Evolutionary conservation across 208 protist genomes (phyloP), one percentile per base, ranked within the genome.

Genomic region (Vickermania ingenoplastis): DNA sequence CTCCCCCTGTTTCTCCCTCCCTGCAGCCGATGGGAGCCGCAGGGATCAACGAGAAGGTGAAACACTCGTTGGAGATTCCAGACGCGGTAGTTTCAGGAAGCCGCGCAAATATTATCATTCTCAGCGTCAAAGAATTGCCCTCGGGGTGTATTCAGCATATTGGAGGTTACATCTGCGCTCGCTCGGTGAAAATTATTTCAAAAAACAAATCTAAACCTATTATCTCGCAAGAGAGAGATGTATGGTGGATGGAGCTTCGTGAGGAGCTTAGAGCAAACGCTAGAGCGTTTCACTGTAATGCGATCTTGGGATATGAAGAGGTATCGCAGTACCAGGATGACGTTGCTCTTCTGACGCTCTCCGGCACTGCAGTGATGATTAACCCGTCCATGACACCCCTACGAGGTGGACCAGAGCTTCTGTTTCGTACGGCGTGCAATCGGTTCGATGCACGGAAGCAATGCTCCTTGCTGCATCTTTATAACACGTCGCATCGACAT

Each of bases 231-330:
- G 85, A 95, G 61, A 80, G 86, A 27, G 92, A 97, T 57, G 76
- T 77, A 58, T 97, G 92, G 89, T 97, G 92, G 89, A 91, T 91
- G 79, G 89, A 97, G 69, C 65, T 97, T 65, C 79, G 92, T 26
- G 79, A 95, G 62, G 89, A 97, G 71, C 79, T 97, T 13, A 80
- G 79, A 26, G 77, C 83, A 23, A 94, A 97, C 68, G 87, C 89
- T 21, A 77, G 83, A 30, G 79, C 81, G 17, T 88, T 97, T 53
- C 73, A 91, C 69, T 97, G 92, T 69, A 92, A 94, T 61, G 86
- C 82, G 1, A 81, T 97, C 28, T 63, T 97, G 2, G 89, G 87
- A 48, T 97, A 97, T 70, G 79, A 91, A 56, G 92, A 97, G 63
- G 71, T 82, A 50, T 79, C 82, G 25, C 71, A 88, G 56, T 90